Base-by-base conservation (phyloP, 305 asterid genomes). In the Vinca major region DNA sequence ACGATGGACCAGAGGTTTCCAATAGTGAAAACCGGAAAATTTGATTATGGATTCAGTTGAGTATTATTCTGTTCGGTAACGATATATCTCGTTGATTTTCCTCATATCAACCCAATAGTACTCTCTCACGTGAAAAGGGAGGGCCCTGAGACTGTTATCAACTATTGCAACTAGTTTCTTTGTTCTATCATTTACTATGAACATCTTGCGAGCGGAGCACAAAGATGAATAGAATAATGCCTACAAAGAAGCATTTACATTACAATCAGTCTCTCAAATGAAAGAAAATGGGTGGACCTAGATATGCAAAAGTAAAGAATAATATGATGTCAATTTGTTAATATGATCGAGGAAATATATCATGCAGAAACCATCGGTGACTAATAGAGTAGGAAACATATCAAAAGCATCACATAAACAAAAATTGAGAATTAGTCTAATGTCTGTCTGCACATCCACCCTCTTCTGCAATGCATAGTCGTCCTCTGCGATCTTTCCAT, bases 291-390 rank as follows among this genome's bases (percentile, higher is more conserved):
- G n/a, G n/a, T n/a, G n/a, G n/a, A n/a, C n/a, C n/a, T n/a, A n/a
- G n/a, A n/a, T n/a, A n/a, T n/a, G n/a, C n/a, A n/a, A n/a, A n/a
- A n/a, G n/a, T n/a, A n/a, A n/a, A n/a, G n/a, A n/a, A n/a, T n/a
- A n/a, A n/a, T n/a, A n/a, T n/a, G n/a, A n/a, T n/a, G n/a, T n/a
- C n/a, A n/a, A n/a, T n/a, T n/a, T n/a, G n/a, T 3, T 2, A 7
- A 16, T 40, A 16, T 68, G 9, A 70, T 89, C 91, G 37, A 89
- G 90, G 65, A 95, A 92, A 78, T 87, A 95, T 49, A 90, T 85
- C 97, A 90, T 90, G 84, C 96, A 90, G 39, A 96, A 90, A 39
- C 96, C 95, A 77, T 90, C 96, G 67, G 95, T 82, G 67, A 90
- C 95, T 71, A 88, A 78, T 65, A 90, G 88, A 63, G 96, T 85